Evolutionary conservation across 495 filamentous ascomycete species (phyloP), one percentile per base, ranked within the genome.

Genomic region (Podospora bellae-mahoneyi): DNA sequence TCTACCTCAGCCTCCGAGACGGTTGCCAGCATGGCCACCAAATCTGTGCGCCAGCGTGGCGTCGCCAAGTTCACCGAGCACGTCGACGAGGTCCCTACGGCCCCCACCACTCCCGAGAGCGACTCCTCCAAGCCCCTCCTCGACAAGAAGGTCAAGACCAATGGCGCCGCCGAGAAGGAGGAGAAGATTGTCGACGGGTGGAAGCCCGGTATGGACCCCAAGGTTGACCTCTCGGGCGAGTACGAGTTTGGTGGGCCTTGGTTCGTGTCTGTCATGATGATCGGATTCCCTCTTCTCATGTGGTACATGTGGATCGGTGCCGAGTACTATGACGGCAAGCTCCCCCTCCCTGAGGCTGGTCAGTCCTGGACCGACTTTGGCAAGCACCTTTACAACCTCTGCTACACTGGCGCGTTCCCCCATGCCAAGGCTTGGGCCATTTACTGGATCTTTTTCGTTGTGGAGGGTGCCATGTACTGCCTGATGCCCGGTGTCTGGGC

Each of bases 301-400:
- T 97, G 90, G 83, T 97, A 97, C 82, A 94, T 99, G 92, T 99
- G 94, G 94, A 89, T 96, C 76, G 95, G 95, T 32, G 91, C 94
- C 54, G 92, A 88, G 59, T 94, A 93, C 78, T 99, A 97, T 77
- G 82, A 92, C 79, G 93, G 93, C 68, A 87, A 91, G 69, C 83
- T 96, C 67, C 94, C 94, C 23, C 78, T 78, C 64, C 91, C 87
- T 30, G 79, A 79, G n/a, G 75, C 83, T 62, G 90, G 84, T 32
- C 85, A 97, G 82, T 87, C 80, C 75, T 83, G 84, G 65, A 65
- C 66, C 10, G 87, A 93, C 9, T 97, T 97, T 72, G 79, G 86
- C 60, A 71, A 80, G 65, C 88, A 93, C 66, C 74, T 97, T 76
- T 83, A 74, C 54, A 65, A 87, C 68, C 80, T 97, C 72, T 86